A percentile compares a stretch with the other conserved stretches of the same genome.
Evolutionary conservation across 2,329 filamentous ascomycete species (phyloP).

Genomic region (Phoma sp.): DNA sequence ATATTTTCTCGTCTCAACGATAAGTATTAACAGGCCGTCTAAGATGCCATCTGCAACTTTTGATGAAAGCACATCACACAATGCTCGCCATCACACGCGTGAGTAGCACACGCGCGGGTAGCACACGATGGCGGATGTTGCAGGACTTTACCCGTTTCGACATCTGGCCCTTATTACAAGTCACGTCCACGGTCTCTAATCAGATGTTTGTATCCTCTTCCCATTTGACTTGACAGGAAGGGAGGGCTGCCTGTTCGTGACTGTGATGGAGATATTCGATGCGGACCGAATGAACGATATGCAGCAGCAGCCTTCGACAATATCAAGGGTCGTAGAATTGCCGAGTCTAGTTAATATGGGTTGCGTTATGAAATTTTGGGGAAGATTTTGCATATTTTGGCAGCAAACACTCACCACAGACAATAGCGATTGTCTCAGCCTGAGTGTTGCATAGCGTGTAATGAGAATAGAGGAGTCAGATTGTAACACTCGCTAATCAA

Average conservation of each 20-base stretch:
- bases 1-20: neutral
- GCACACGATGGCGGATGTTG: conserved; percentile 13
- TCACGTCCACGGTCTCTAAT: neutral
- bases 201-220: neutral
- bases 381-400: too few species aligned
- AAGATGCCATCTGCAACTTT: too few species aligned
- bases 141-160: neutral
- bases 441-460: neutral
- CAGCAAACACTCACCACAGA: neutral
- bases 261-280: neutral
- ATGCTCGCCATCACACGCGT: conserved; percentile 2
- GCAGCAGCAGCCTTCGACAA: neutral
- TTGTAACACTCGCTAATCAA: neutral
- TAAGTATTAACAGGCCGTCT: neutral
- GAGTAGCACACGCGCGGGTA: conserved; percentile 9
- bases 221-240: neutral
- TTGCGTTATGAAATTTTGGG: too few species aligned
- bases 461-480: neutral
- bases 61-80: neutral
- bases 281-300: neutral
- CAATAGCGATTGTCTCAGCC: neutral
- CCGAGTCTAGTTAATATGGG: neutral
- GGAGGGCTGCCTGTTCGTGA: neutral
- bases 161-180: neutral
- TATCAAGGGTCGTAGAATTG: neutral